Conservation (phyloP, 805 yeast genomes). For the Candida morakotiae region DNA sequence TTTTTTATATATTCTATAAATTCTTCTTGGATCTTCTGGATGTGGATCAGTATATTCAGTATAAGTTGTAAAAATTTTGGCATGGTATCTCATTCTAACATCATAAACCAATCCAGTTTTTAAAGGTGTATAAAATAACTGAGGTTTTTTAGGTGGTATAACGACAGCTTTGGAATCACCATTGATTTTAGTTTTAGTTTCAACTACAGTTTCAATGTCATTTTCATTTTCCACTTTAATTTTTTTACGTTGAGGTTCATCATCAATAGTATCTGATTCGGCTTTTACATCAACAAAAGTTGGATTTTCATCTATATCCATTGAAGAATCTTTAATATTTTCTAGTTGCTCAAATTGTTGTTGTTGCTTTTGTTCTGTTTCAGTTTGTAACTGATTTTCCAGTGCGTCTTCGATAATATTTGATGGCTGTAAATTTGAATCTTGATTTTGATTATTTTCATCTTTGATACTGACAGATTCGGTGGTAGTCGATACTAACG, state of each 20-base stretch:
- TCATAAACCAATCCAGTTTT: conserved; percentile 96
- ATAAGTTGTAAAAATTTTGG: conserved; percentile 86
- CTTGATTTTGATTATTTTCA: neutral
- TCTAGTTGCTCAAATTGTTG: neutral
- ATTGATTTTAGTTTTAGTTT: neutral
- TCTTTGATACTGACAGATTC: neutral
- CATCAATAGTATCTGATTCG: conserved; percentile 1
- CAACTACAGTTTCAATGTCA: neutral
- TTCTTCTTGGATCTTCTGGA: conserved; percentile 97
- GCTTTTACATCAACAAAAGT: neutral
- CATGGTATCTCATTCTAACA: conserved; percentile 96
- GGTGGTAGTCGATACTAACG: too few species aligned
- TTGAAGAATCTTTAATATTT: too few species aligned
- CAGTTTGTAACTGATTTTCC: neutral
- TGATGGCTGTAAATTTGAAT: neutral
- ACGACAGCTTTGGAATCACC: conserved; percentile 18
- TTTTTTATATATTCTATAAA: conserved; percentile 87
- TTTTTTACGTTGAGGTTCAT: conserved; percentile 9
- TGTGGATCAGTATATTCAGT: conserved; percentile 96
- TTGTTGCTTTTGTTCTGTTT: neutral
- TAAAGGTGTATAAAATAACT: conserved; percentile 64
- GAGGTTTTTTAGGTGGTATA: conserved; percentile 62
- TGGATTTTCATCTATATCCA: neutral
- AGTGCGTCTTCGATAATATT: neutral
- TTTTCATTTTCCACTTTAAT: conserved; percentile 10